Percentiles rank a stretch among this genome's conserved stretches.
Conservation (phyloP, 1,284 basidiomycete genomes). For the Ceratobasidium sp. region DNA sequence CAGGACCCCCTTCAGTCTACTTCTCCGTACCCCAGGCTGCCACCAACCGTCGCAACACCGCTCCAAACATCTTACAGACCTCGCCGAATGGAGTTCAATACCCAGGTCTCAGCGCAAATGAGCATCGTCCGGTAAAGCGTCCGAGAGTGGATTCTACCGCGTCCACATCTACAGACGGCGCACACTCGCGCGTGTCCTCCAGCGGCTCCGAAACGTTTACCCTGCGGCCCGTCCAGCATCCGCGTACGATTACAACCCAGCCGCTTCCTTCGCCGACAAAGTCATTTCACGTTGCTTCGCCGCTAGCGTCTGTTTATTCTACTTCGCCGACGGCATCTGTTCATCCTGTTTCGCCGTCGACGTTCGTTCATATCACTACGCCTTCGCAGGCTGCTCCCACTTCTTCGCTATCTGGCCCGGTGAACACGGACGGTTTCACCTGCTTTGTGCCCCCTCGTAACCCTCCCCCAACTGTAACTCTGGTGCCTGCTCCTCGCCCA, state of each 20-base stretch:
- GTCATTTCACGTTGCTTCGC: too few species aligned
- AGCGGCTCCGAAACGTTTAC: background rate
- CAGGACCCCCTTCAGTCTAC: conserved; percentile 8
- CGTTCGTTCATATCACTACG: too few species aligned
- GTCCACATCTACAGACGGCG: background rate
- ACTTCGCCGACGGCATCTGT: too few species aligned
- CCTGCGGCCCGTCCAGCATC: conserved; percentile 13
- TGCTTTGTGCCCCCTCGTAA: too few species aligned
- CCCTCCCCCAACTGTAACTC: too few species aligned
- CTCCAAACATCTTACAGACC: background rate
- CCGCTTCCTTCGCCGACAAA: too few species aligned
- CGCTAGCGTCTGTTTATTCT: too few species aligned
- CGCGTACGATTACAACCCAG: background rate
- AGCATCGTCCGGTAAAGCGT: conserved; percentile 18
- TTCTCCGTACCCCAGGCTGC: conserved; percentile 17
- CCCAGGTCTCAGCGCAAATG: background rate
- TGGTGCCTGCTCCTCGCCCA: background rate
- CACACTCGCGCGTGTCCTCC: background rate
- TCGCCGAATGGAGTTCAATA: background rate
- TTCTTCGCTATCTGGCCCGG: too few species aligned
- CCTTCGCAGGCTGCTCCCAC: too few species aligned
- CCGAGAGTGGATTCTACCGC: conserved; percentile 7
- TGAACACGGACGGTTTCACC: too few species aligned
- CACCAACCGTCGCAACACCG: conserved; percentile 23
- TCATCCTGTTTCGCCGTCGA: too few species aligned